phyloP scores from a whole-genome alignment of 805 yeast genomes.

The Pichia deserticola region DNA sequence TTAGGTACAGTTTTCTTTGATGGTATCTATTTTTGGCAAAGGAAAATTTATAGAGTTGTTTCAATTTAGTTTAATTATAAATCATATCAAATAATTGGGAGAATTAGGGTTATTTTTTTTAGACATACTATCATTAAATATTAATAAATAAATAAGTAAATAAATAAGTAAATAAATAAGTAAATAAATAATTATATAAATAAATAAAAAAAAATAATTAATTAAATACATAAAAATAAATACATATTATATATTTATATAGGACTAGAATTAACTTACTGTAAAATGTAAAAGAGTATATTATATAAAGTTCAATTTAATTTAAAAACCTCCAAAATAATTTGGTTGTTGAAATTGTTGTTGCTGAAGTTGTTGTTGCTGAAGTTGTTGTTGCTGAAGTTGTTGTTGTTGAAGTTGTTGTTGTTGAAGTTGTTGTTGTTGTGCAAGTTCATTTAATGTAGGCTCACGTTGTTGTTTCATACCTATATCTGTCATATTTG shows the following conservation, averaged over 20 bases:
- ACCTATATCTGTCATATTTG: conserved; percentile 3
- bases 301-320: too few species aligned
- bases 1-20: conserved; percentile 83
- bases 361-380: conserved; percentile 11
- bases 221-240: too few species aligned
- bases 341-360: conserved; percentile 12
- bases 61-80: neutral
- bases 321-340: conserved; percentile 19
- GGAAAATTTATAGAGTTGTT: conserved; percentile 14
- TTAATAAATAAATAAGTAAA: too few species aligned
- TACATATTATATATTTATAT: too few species aligned
- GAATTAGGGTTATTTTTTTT: too few species aligned
- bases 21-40: conserved; percentile 58
- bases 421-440: conserved; percentile 13
- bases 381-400: conserved; percentile 13
- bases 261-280: too few species aligned
- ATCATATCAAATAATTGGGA: too few species aligned
- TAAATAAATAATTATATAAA: too few species aligned
- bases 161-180: too few species aligned
- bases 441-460: conserved; percentile 3
- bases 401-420: conserved; percentile 15
- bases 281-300: too few species aligned
- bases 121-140: too few species aligned
- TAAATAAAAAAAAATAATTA: too few species aligned
- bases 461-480: conserved; percentile 1